Evolutionary conservation across 2,329 filamentous ascomycete species (phyloP), one percentile per base, ranked within the genome.

Genomic region (Ophiostoma tasmaniense): DNA sequence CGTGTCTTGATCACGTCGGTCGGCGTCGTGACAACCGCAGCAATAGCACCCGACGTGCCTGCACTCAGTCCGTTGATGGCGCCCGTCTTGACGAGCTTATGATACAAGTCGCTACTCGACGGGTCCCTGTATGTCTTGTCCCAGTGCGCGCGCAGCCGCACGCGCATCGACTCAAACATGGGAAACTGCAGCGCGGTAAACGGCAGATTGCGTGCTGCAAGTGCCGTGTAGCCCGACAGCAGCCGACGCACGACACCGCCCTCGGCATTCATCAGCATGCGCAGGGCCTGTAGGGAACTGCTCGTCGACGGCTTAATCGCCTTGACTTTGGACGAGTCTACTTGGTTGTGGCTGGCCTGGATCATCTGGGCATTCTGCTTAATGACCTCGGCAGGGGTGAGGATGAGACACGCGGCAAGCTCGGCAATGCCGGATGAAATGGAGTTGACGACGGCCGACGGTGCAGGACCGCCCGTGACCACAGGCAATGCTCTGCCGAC

Each of bases 351-450:
- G 65, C 17, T 50, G 37, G 75, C 75, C 39, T 75, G 81, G 0
- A 95, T 82, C 85, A 97, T 93, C 78, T 97, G 93, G 0, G 93
- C 92, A 78, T 97, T 97, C 76, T 96, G 93, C 80, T 97, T 97
- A 72, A 97, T 86, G 8, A 96, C 91, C 77, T 97, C 93, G 17
- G 92, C 92, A 0, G 93, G 93, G 0, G 93, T 94, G 45, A 97
- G 85, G 71, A 97, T 91, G 25, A 92, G 83, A 76, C 93, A 97
- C 5, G 92, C 93, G 2, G 92, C 90, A 73, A 93, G 85, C 78
- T 97, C 93, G 1, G 90, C 93, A 20, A 87, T 79, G 1, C 88
- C 89, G 1, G 92, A 96, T 14, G 92, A 89, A 2, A 85, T 78
- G 6, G 90, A 85, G 76, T 97, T 90, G 68, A 93, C 84, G 11